phyloP scores from a whole-genome alignment of 495 filamentous ascomycete genomes.

The Neurospora sp. region DNA sequence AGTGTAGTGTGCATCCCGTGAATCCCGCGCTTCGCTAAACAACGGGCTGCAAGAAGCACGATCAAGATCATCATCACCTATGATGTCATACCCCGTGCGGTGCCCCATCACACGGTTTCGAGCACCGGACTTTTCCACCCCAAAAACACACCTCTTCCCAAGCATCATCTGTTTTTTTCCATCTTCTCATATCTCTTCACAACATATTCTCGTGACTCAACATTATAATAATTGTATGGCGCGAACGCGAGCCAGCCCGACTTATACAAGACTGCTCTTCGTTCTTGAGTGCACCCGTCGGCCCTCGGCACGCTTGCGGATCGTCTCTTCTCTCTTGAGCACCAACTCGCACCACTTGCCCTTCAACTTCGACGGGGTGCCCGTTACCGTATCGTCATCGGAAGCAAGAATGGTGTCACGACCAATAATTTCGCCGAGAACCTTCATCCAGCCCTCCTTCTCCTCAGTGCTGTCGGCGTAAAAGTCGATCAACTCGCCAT shows the following conservation, averaged over 20 bases:
- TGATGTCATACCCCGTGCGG: not conserved
- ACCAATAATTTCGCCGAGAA: constrained; percentile 75
- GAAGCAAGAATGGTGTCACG: constrained; percentile 34
- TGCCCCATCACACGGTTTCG: not conserved
- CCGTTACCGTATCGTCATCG: constrained; percentile 33
- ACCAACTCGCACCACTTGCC: constrained; percentile 80
- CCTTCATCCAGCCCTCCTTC: constrained; percentile 92
- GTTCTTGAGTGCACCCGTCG: constrained; percentile 40
- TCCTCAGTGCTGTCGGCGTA: constrained; percentile 80
- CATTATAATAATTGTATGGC: not conserved
- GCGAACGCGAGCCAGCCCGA: not conserved
- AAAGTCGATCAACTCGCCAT: constrained; percentile 96
- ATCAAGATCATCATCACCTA: not conserved
- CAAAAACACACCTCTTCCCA: not conserved
- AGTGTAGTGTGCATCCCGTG: not conserved
- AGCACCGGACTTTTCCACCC: not conserved
- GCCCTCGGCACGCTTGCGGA: constrained; percentile 21
- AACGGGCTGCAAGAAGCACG: not conserved
- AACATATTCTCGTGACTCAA: not conserved
- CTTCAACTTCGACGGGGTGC: constrained; percentile 32
- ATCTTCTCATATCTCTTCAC: not conserved
- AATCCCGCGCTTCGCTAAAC: not conserved
- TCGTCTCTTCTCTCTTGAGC: constrained; percentile 47
- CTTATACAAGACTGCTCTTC: constrained; percentile 43
- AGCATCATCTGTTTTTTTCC: not conserved